Base-by-base conservation (phyloP, 768 basidiomycete species). In the Phlebiopsis flavidoalba region DNA sequence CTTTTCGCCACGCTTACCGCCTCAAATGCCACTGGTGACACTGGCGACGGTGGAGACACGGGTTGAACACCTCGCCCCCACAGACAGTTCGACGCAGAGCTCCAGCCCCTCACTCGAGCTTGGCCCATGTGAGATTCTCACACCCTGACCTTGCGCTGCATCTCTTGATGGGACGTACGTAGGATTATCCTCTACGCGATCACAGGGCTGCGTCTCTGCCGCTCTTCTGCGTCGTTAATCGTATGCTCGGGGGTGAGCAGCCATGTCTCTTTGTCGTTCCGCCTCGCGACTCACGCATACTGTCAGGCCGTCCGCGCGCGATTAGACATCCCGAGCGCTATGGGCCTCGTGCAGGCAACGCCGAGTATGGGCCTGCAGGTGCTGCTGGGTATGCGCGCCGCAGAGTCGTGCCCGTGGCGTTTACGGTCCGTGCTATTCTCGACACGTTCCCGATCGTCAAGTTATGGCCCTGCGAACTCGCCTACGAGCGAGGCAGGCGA, bases 391-490 rank as follows among this genome's bases (percentile, higher is more conserved):
- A 43, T 43, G 15, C 55, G 15, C 55, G 10, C 78, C 79, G 40
- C 88, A 88, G 68, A 87, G 85, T 53, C 84, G 92, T 3, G 89
- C 93, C 0, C 77, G 83, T n/a, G 95, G 95, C 7, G 79, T 98
- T n/a, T 54, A 90, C 92, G 1, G n/a, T n/a, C n/a, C 86, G 92
- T 19, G 96, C 96, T 19, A 95, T 98, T 60, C 78, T 98, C 58
- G 95, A 98, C 66, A 97, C 95, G 3, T 98, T 98, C 76, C 95
- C 95, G 4, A 76, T 97, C 63, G 87, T 96, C 74, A 93, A 94
- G 71, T 98, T 95, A n/a, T 66, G 50, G 63, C 57, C 54, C 26
- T 36, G 63, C 24, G 40, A 58, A 40, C 59, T 60, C 36, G 48
- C 66, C 26, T 21, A 43, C 36, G 36, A 48, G 45, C 35, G 15